Percentiles rank a stretch among this genome's conserved stretches.
phyloP scores from a whole-genome alignment of 139 green algal species.

The Coccomyxa sp. region DNA sequence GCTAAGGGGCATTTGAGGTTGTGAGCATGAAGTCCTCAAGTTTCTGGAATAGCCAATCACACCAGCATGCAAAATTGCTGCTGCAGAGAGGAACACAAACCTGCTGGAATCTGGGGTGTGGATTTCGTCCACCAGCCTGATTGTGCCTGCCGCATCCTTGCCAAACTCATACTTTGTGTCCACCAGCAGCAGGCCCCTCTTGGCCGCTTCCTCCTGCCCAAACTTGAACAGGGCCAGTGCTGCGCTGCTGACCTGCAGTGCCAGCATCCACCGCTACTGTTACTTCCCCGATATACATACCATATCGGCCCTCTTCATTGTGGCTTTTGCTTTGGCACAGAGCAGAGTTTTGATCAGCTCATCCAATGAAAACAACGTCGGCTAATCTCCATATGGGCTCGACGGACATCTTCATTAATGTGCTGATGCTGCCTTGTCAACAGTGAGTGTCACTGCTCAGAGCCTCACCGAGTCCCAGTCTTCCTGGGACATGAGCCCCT shows the following conservation, averaged over 20 bases:
- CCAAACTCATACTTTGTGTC: constrained; percentile 97
- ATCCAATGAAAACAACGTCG: too few relatives aligned
- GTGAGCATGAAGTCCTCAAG: neutral
- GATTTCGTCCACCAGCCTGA: constrained; percentile 82
- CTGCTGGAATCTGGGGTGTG: constrained; percentile 93
- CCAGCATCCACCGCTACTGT: constrained; percentile 1
- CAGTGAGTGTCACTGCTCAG: too few relatives aligned
- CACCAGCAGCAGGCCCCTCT: constrained; percentile 90
- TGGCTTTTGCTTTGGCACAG: neutral
- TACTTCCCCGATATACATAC: neutral
- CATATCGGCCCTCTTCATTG: neutral
- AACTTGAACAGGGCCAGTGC: constrained; percentile 87
- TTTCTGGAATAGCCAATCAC: neutral
- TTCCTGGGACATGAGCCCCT: constrained; percentile 76
- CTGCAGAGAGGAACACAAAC: constrained; percentile 5
- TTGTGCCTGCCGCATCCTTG: constrained; percentile 58
- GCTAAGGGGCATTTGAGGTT: neutral
- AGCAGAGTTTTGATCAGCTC: neutral
- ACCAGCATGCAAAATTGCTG: neutral
- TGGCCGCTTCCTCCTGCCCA: constrained; percentile 81
- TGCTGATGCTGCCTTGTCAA: too few relatives aligned
- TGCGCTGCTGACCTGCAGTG: constrained; percentile 38
- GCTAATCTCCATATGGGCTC: too few relatives aligned
- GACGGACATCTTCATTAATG: too few relatives aligned
- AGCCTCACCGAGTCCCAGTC: constrained; percentile 68